These are phyloP conservation scores for Yarrowia sp. DNA, from an alignment of 805 yeast species.

Conservation along the genomic window DNA sequence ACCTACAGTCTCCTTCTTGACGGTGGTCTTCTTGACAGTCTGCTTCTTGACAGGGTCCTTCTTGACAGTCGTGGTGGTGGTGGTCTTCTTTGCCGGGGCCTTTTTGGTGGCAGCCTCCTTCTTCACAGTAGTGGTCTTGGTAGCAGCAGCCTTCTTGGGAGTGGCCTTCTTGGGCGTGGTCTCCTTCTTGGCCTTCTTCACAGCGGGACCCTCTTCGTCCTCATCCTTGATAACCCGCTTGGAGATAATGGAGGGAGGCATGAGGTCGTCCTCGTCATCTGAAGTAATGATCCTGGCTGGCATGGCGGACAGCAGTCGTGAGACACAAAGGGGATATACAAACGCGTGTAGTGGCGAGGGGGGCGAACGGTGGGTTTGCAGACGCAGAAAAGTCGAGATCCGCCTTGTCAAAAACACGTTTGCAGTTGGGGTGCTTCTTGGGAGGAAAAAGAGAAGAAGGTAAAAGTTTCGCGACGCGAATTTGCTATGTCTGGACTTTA, in stretches of 20 bases:
- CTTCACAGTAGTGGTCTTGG: conserved; percentile 6
- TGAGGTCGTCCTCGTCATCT: conserved; percentile 23
- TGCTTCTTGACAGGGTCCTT: conserved; percentile 29
- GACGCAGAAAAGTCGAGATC: neutral
- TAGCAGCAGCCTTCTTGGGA: neutral
- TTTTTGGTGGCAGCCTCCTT: neutral
- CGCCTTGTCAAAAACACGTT: conserved; percentile 18
- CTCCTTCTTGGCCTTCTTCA: conserved; percentile 10
- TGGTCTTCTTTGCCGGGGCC: neutral
- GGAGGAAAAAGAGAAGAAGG: neutral
- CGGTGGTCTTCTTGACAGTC: conserved; percentile 30
- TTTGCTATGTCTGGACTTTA: neutral
- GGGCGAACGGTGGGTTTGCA: no score
- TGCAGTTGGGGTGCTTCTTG: no score
- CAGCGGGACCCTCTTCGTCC: neutral
- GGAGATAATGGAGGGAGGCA: neutral
- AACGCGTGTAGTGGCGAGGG: no score
- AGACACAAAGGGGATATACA: neutral
- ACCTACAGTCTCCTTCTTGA: conserved; percentile 24
- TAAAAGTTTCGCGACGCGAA: conserved; percentile 26
- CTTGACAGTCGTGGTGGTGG: conserved; percentile 8
- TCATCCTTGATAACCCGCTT: conserved; percentile 26
- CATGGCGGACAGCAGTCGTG: neutral
- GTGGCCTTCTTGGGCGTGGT: neutral
- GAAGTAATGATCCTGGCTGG: conserved; percentile 25